Evolutionary conservation across 2,329 filamentous ascomycete species (phyloP), one percentile per base, ranked within the genome.

Genomic region (Paecilomyces formosus): DNA sequence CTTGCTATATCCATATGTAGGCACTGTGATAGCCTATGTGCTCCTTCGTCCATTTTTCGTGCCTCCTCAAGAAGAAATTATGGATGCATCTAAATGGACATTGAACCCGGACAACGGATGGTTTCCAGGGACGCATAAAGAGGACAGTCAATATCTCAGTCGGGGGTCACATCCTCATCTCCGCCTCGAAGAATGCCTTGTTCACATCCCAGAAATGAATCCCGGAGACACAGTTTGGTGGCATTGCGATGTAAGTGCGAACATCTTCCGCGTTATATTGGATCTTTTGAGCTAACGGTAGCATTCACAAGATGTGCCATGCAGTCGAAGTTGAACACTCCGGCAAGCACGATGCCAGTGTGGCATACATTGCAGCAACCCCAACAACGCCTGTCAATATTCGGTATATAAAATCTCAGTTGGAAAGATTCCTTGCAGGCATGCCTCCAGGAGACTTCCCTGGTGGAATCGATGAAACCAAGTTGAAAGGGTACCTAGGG

Each of bases 391-490:
- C 63, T 2, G 58, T 64, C 39, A 71, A 71, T 56, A 66, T 63
- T 33, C 55, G 22, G 3, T 71, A 72, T 51, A 57, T 45, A 79
- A 83, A 63, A 82, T 78, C 76, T 71, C 77, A 13, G 76, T 78
- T 69, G 73, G 78, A 24, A 78, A 81, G 28, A 71, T 81, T 3
- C 78, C 79, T 4, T 78, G 81, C 64, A 74, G 81, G 51, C 73
- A 81, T 69, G 77, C 82, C 60, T 81, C 84, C 60, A 74, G 66
- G 55, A 60, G 67, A 61, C 54, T 71, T 59, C 7, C 57, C 57
- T 12, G 57, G 55, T n/a, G 55, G 57, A 15, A 39, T 54, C 5
- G 50, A 55, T 49, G 57, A 59, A 31, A 59, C 54, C 12, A 35
- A 57, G 15, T 55, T 56, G 51, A 26, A 21, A 24, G 55, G 33